These are phyloP conservation scores for Trametes cinnabarina DNA, from an alignment of 768 basidiomycete species.

Conservation along the genomic window DNA sequence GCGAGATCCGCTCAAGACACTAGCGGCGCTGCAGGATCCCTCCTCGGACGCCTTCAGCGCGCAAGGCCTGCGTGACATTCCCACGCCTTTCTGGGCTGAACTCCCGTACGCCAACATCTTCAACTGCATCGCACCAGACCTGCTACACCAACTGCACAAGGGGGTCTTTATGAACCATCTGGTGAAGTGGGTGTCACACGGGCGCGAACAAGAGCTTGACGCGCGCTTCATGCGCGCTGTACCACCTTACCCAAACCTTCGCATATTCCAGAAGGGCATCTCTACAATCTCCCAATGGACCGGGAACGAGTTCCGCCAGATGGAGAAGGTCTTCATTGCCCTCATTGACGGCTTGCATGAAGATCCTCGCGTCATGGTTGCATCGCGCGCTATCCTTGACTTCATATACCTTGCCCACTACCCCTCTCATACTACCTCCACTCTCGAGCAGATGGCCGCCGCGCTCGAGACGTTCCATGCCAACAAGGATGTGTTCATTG, in stretches of 20 bases:
- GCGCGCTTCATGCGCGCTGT: constrained; percentile 32
- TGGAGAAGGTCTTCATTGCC: constrained; percentile 29
- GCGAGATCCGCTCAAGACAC: constrained; percentile 4
- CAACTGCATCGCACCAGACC: constrained; percentile 34
- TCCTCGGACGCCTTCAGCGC: background rate
- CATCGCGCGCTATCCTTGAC: constrained; percentile 22
- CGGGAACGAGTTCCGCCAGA: constrained; percentile 39
- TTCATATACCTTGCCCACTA: constrained; percentile 8
- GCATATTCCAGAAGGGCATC: constrained; percentile 40
- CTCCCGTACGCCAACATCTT: constrained; percentile 43
- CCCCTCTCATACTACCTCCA: no score
- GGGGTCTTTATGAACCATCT: constrained; percentile 43
- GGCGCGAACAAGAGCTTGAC: constrained; percentile 35
- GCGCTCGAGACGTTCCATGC: constrained; percentile 28
- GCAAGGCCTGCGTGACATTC: constrained; percentile 15
- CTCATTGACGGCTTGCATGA: constrained; percentile 22
- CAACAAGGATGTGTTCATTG: constrained; percentile 38
- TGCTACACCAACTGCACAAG: constrained; percentile 50
- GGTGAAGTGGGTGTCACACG: constrained; percentile 24
- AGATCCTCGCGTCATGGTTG: constrained; percentile 19
- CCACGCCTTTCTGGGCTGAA: constrained; percentile 41
- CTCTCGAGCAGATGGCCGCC: background rate
- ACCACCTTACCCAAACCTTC: constrained; percentile 31
- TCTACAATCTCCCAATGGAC: constrained; percentile 41
- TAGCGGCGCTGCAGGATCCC: background rate